Conservation (phyloP, 768 basidiomycete genomes). For the Leucosporidium creatinivorum region DNA sequence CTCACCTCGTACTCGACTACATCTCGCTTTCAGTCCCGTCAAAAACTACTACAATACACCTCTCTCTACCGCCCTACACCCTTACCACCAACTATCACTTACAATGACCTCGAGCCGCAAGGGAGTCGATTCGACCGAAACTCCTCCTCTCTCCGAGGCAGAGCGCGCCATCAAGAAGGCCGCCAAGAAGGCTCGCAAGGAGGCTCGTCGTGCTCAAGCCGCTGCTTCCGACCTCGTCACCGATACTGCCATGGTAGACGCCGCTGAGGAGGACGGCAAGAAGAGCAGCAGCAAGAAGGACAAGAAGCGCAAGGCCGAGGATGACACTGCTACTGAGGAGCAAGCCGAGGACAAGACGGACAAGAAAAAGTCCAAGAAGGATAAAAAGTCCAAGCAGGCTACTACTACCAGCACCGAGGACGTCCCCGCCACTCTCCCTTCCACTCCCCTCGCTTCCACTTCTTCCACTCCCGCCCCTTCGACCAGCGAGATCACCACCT, state of each 20-base stretch:
- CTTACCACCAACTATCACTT: too few species aligned
- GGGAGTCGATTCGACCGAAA: conserved; percentile 9
- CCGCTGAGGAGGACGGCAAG: conserved; percentile 5
- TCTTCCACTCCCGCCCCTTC: conserved; percentile 38
- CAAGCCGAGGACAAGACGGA: conserved; percentile 27
- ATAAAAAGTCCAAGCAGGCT: conserved; percentile 32
- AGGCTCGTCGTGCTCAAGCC: background rate
- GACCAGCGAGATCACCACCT: conserved; percentile 52
- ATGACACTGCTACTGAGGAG: background rate
- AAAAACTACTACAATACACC: too few species aligned
- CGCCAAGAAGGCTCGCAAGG: conserved; percentile 34
- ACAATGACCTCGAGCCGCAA: background rate
- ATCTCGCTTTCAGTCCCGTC: too few species aligned
- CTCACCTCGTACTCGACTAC: too few species aligned
- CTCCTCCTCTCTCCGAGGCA: conserved; percentile 3
- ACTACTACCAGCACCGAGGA: conserved; percentile 10
- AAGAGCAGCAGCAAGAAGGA: conserved; percentile 40
- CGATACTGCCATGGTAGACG: conserved; percentile 3
- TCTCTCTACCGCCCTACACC: too few species aligned
- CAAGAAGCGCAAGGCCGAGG: conserved; percentile 39
- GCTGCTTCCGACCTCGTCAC: conserved; percentile 3
- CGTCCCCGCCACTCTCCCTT: conserved; percentile 19
- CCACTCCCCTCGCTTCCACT: conserved; percentile 40
- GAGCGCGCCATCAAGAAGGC: conserved; percentile 13
- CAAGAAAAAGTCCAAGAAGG: conserved; percentile 32